phyloP scores from a whole-genome alignment of 1,284 basidiomycete species.

The Omphalotus olearius region DNA sequence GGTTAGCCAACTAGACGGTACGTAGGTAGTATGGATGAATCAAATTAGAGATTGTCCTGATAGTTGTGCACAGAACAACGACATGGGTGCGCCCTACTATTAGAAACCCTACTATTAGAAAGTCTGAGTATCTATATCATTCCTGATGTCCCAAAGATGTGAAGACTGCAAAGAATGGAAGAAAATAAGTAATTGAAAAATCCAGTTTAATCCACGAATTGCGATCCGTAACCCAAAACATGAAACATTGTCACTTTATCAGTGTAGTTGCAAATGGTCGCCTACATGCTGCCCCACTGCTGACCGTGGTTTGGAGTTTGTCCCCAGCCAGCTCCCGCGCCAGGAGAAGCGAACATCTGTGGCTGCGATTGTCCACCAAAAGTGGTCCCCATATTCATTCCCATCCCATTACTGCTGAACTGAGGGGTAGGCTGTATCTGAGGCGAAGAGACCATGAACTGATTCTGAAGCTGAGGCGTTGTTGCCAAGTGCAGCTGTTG shows the following conservation, averaged over 20 bases:
- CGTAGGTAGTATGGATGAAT: not conserved
- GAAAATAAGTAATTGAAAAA: not conserved
- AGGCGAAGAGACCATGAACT: conserved; percentile 16
- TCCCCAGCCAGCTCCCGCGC: conserved; percentile 17
- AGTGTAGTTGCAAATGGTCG: too few species aligned
- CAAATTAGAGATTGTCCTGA: not conserved
- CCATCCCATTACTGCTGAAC: conserved; percentile 15
- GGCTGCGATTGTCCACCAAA: conserved; percentile 9
- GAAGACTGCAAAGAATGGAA: not conserved
- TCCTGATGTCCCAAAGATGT: not conserved
- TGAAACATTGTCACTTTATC: not conserved
- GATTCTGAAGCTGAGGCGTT: conserved; percentile 19
- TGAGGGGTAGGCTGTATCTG: conserved; percentile 21
- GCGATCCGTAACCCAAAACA: not conserved
- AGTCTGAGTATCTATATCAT: not conserved
- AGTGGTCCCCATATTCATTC: conserved; percentile 12
- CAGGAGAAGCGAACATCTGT: conserved; percentile 13
- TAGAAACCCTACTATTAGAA: not conserved
- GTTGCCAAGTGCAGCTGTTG: conserved; percentile 14
- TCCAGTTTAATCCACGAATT: too few species aligned
- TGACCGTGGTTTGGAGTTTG: conserved; percentile 19
- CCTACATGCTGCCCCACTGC: conserved; percentile 30
- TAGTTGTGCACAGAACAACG: not conserved
- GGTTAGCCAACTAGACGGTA: too few species aligned
- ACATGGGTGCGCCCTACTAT: not conserved